Base-by-base conservation (phyloP, 805 yeast species). In the Ogataea salicorniae region DNA sequence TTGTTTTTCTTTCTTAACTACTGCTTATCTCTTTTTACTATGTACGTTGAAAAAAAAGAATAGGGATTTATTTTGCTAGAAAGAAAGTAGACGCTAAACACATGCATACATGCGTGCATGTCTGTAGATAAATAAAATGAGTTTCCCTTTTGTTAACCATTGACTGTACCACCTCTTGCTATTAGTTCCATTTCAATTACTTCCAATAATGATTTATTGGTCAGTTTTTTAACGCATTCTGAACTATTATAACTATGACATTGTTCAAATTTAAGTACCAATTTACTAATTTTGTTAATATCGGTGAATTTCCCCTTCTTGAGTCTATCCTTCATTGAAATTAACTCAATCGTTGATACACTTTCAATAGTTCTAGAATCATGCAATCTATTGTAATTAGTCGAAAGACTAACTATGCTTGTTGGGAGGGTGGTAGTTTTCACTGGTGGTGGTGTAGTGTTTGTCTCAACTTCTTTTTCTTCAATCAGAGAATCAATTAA, bases 181-280 rank as follows among this genome's bases (percentile, higher is more conserved):
- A 43, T 18, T 34, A 55, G 47, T 41, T 55, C 57, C 41, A 47
- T 41, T 23, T 51, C 54, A 15, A 55, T 38, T 14, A 46, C 54
- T 39, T 50, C 52, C n/a, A 53, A 40, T 16, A 55, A 45, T 1
- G 41, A 29, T 20, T 41, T 42, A 35, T 55, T 55, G 41, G 47
- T 47, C 16, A 52, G 43, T 36, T 52, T 55, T 29, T 47, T 54
- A 29, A 55, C 44, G 16, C 18, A 45, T 36, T 22, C 43, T 36
- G 33, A 35, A 14, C 46, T 13, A 34, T 37, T 46, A 46, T 46
- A 45, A 23, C 48, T 53, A 34, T 43, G 44, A 23, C 43, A 43
- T 23, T 55, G 56, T 43, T 55, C 59, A 45, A 55, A 55, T 37
- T 51, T 49, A 29, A 46, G 39, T 44, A 53, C 55, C 39, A 55